phyloP scores from a whole-genome alignment of 768 basidiomycete genomes.

The Hortiboletus campestris region DNA sequence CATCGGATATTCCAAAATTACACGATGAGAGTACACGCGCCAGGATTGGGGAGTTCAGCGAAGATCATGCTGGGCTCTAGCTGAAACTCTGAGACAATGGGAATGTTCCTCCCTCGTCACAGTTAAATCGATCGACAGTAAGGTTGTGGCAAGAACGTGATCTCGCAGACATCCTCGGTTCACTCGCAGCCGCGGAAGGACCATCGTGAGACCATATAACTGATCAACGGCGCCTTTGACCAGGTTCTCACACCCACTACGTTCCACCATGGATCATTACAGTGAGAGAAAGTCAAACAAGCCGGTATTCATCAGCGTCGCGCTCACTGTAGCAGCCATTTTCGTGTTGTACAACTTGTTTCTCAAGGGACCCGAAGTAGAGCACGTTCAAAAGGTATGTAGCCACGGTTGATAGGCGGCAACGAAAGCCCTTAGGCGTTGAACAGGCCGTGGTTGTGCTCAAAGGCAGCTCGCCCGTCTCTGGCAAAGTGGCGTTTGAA shows the following conservation, averaged over 20 bases:
- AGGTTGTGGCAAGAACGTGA: too few species aligned
- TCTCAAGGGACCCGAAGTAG: conserved; percentile 16
- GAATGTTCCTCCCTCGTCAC: too few species aligned
- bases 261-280: conserved; percentile 20
- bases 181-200: not conserved
- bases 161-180: not conserved
- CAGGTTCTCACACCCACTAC: conserved; percentile 2
- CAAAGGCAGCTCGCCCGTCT: conserved; percentile 56
- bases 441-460: conserved; percentile 58
- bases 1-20: too few species aligned
- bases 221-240: not conserved
- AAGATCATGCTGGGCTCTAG: too few species aligned
- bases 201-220: not conserved
- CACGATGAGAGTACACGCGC: not conserved
- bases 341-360: conserved; percentile 23
- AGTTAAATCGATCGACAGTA: too few species aligned
- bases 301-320: conserved; percentile 12
- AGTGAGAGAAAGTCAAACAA: conserved; percentile 22
- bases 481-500: conserved; percentile 64
- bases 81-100: too few species aligned
- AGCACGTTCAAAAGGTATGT: conserved; percentile 23
- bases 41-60: too few species aligned
- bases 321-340: conserved; percentile 9
- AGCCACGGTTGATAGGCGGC: not conserved
- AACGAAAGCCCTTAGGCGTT: not conserved